Base-by-base conservation (phyloP, 148 eudicot genomes). In the Persicaria tinctoria region DNA sequence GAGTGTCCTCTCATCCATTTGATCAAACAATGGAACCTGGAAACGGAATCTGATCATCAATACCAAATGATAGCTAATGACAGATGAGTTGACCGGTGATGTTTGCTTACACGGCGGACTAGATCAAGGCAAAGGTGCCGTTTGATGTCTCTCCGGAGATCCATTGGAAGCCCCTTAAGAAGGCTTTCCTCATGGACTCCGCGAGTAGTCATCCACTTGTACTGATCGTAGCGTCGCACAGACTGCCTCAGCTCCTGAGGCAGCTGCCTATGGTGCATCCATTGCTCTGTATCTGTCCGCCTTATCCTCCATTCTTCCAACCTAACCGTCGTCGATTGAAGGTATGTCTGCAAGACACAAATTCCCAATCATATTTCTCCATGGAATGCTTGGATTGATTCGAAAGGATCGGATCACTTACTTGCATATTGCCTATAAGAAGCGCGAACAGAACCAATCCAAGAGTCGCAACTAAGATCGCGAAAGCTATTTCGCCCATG, bases 381-480 rank as follows among this genome's bases (percentile, higher is more conserved):
- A 3, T 7, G 1, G 51, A 13, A 44, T 6, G 46, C 10, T 27
- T 5, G 38, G 32, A 68, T 8, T 32, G 48, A 46, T 12, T 13
- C 18, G 12, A 46, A 70, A 9, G 27, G 5, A 48, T 47, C 7
- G 27, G 17, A 46, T 16, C 68, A 70, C 82, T 81, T 85, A 93
- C 98, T 77, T 93, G 98, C 96, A 93, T 90, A 83, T 93, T 93
- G 9, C 98, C 98, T 23, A 93, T 93, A 6, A 93, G 88, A 73
- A 87, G 79, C 5, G 96, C 96, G 70, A 93, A 93, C 63, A 93
- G 85, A 76, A 93, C 92, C 82, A 93, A 75, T 56, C 96, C 98
- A 6, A 93, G 78, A 68, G 79, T 84, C 2, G 93, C 96, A 23
- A 87, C 78, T 5, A 88, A 64, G 75, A 89, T 88, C 6, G 96